These are phyloP conservation scores for Coix lacrymajobi DNA, from an alignment of 176 grass and related monocot species.

Conservation along the genomic window DNA sequence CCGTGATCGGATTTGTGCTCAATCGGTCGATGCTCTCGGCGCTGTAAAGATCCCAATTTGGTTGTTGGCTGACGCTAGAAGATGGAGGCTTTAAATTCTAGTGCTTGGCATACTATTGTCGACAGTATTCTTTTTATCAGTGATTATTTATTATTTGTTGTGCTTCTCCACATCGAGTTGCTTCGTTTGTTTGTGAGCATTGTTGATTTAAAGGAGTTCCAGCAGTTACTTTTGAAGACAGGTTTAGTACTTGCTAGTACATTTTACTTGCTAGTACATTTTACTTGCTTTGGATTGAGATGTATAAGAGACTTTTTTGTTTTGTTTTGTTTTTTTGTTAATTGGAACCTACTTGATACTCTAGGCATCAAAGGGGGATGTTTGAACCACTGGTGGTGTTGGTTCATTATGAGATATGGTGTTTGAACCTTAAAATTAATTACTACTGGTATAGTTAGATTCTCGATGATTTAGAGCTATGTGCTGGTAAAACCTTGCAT, in stretches of 20 bases:
- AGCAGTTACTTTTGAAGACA: neutral
- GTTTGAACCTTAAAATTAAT: neutral
- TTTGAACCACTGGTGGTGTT: neutral
- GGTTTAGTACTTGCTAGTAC: neutral
- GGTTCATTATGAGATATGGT: neutral
- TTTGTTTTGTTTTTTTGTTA: neutral
- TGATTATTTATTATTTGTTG: neutral
- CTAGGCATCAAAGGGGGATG: neutral
- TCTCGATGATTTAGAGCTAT: neutral
- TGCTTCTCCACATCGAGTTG: neutral
- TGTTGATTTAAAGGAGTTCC: neutral
- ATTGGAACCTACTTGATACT: neutral
- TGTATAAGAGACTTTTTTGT: neutral
- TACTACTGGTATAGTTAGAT: neutral
- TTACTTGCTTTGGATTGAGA: neutral
- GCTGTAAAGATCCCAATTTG: neutral
- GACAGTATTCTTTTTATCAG: neutral
- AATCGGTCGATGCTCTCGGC: neutral
- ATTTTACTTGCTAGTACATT: no score
- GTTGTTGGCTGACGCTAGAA: neutral
- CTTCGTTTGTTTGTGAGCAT: neutral
- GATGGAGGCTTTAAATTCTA: neutral
- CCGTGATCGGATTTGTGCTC: neutral
- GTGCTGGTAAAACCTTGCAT: neutral
- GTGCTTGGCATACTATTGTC: neutral